Base-by-base conservation (phyloP, 1,284 basidiomycete genomes). In the Amylostereum chailletii region DNA sequence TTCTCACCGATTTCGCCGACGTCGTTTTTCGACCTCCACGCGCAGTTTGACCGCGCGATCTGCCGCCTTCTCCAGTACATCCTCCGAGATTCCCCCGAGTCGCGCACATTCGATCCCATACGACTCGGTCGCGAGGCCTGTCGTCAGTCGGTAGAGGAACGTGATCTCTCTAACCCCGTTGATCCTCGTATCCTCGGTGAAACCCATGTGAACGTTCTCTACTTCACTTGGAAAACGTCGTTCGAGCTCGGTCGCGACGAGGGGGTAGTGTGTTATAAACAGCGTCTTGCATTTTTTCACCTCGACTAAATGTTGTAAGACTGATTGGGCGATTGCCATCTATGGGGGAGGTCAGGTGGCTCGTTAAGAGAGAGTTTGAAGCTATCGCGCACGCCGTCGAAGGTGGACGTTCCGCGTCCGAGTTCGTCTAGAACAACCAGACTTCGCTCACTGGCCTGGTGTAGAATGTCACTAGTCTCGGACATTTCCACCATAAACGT, bases 401-500 rank as follows among this genome's bases (percentile, higher is more conserved):
- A 87, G 0, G 90, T 93, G 0, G 86, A 86, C 0, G 90, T 93
- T 6, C 90, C 90, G 40, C 90, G 72, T 45, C 85, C 86, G n/a
- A 88, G 75, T 60, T 89, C 86, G 59, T 97, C 94, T 2, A 96
- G 71, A 43, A 97, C 86, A 7, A 96, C 89, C 4, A 94, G 71
- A 48, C 87, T 89, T 39, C 74, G 75, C 8, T 73, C 65, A 0
- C 89, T 88, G 0, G 88, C 85, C 10, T 79, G 73, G 38, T 80
- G 75, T 11, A 98, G 67, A 50, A 98, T 94, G 55, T 96, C 90
- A 58, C 86, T 88, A 0, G 94, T 97, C 65, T 98, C 94, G 5
- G 84, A 76, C 71, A 98, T 86, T 67, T 99, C 95, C 1, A 96
- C 89, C 92, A 96, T 94, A 61, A 94, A 95, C 0, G 94, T 97